Conservation (phyloP, 2,329 filamentous ascomycete species). For the Botrytis paeoniae region DNA sequence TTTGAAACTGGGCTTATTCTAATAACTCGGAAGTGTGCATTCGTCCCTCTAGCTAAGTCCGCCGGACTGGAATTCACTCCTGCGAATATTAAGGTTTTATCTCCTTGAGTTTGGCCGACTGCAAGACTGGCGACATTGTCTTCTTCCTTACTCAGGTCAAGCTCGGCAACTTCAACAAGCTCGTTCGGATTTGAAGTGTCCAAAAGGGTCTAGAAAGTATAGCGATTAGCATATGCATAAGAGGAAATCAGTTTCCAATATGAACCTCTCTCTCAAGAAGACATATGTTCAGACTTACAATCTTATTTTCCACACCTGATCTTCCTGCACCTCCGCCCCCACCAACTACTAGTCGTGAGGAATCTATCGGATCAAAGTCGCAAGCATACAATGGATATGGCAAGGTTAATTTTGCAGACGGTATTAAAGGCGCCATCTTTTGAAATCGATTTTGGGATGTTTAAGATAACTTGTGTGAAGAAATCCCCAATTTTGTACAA, state of each 20-base stretch:
- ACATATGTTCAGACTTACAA: slow-evolving; percentile 53
- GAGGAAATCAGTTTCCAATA: neutral
- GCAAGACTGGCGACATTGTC: slow-evolving; percentile 85
- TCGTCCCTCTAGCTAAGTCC: slow-evolving; percentile 71
- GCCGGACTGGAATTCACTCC: slow-evolving; percentile 79
- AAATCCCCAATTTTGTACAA: neutral
- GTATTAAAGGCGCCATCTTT: slow-evolving; percentile 36
- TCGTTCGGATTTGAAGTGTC: slow-evolving; percentile 35
- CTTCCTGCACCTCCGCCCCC: slow-evolving; percentile 82
- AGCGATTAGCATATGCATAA: neutral
- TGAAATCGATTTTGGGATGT: neutral
- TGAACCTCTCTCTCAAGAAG: neutral
- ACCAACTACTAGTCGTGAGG: slow-evolving; percentile 72
- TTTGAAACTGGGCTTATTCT: slow-evolving; percentile 47
- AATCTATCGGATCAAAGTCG: slow-evolving; percentile 81
- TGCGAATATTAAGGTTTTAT: slow-evolving; percentile 60
- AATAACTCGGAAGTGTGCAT: slow-evolving; percentile 80
- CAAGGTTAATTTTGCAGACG: slow-evolving; percentile 47
- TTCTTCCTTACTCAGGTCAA: slow-evolving; percentile 78
- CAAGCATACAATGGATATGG: slow-evolving; percentile 83
- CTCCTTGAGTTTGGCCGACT: slow-evolving; percentile 59
- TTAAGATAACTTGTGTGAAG: neutral
- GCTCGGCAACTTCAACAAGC: slow-evolving; percentile 63
- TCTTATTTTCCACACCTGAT: slow-evolving; percentile 82
- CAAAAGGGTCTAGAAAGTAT: slow-evolving; percentile 35